Base-by-base conservation (phyloP, 805 yeast species). In the Teunomyces barrocoloradensis region DNA sequence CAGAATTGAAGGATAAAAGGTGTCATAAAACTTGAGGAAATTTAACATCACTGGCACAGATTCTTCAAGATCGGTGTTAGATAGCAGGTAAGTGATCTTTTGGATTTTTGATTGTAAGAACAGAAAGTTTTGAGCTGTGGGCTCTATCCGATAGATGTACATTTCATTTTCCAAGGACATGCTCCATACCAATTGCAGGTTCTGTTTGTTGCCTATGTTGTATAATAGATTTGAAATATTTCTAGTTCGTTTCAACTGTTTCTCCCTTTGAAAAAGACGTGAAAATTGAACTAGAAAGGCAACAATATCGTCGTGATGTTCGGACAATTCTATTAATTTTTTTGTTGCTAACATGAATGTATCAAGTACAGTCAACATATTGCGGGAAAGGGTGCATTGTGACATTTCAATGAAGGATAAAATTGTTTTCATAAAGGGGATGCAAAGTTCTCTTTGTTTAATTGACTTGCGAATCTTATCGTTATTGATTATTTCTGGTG, bases 201-300 rank as follows among this genome's bases (percentile, higher is more conserved):
- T 18, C 13, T 23, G 21, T 23, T 32, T 45, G 40, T 41, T 15
- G 0, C 76, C 79, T 42, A 66, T 54, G 48, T 76, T 73, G 54
- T 68, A 79, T 5, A 71, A 58, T 10, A 80, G 42, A 51, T 75
- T 78, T 3, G 82, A 72, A 3, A 80, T 51, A 53, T 78, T 79
- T 42, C 71, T 63, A 5, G 76, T 57, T 47, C 84, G 58, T 50
- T 74, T 77, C 15, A 39, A 44, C 32, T 67, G 74, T 28, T 60
- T 68, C 42, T 59, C 54, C 5, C 50, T 39, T 15, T 49, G 41
- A n/a, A 66, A 46, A 3, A 48, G 52, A 1, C 20, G 13, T 37
- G 42, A 42, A 21, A 45, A 29, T 30, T 43, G 48, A 10, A n/a
- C 18, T 17, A 48, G 35, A 23, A 30, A 32, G 18, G 18, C 13